phyloP scores from a whole-genome alignment of 495 filamentous ascomycete species.

The Hypoxylon fragiforme region DNA sequence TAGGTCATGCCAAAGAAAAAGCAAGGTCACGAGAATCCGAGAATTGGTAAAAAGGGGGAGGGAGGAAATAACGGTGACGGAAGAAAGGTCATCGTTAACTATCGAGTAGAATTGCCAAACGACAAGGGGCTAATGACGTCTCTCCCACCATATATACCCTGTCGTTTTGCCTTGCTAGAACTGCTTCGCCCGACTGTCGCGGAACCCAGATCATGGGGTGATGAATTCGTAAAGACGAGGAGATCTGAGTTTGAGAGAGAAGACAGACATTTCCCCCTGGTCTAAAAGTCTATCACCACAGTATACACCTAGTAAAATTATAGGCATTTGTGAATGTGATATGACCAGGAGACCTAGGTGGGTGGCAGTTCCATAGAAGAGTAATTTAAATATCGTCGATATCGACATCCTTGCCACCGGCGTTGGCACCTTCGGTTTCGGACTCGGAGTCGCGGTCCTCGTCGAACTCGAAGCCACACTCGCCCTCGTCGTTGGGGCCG shows the following conservation, averaged over 20 bases:
- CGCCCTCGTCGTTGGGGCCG: conserved; percentile 69
- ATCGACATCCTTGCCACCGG: conserved; percentile 66
- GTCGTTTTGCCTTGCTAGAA: conserved; percentile 25
- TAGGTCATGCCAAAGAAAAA: neutral
- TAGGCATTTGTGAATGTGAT: no score
- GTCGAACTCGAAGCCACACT: conserved; percentile 84
- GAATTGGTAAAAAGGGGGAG: neutral
- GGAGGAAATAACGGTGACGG: neutral
- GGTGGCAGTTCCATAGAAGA: conserved; percentile 38
- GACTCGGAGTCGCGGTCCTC: conserved; percentile 79
- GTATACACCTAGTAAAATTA: no score
- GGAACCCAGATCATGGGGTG: conserved; percentile 38
- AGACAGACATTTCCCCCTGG: conserved; percentile 55
- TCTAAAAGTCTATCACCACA: neutral
- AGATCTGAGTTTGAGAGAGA: conserved; percentile 60
- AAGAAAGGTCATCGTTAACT: neutral
- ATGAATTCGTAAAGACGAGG: neutral
- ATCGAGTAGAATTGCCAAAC: conserved; percentile 23
- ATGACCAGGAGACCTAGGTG: conserved; percentile 63
- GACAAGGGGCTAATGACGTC: conserved; percentile 48
- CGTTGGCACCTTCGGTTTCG: conserved; percentile 61
- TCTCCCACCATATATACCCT: conserved; percentile 52
- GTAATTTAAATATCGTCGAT: conserved; percentile 70
- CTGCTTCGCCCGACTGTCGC: conserved; percentile 50
- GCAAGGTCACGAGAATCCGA: neutral